Evolutionary conservation across 805 yeast species (phyloP), one percentile per base, ranked within the genome.

Genomic region (Ogataea corticis): DNA sequence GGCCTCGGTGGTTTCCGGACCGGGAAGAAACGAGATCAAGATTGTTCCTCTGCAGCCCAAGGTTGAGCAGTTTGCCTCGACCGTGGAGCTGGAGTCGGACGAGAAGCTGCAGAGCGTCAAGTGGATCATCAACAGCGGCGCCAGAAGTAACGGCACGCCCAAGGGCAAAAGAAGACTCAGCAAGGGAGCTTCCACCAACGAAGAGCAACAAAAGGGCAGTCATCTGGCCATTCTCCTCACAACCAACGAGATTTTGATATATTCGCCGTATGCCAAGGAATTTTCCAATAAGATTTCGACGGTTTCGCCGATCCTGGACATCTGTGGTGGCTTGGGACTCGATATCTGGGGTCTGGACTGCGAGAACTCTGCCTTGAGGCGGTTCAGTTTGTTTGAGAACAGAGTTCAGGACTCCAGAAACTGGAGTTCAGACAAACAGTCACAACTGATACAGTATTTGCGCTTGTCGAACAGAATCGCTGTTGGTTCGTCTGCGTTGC

Each of bases 1-100:
- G 7, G 67, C 66, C 2, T 45, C 78, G 38, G 66, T 67, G 39
- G 55, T 70, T 14, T 63, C 71, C 4, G 66, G 74, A 25, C 73
- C 75, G 38, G 67, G 67, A 14, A 76, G 77, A 31, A 72, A 67
- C 41, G 79, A 77, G 58, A 66, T 77, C 15, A 76, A 68, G 53
- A 66, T 77, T 12, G 44, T 71, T 51, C 54, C 71, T 55, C 32
- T 57, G 58, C 33, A 56, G 51, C 41, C 49, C 36, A 29, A 48
- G 14, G 43, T 54, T n/a, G 47, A 49, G 4, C 54, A 56, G n/a
- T 48, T 63, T 37, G 52, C 61, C 23, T 58, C 63, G 5, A 62
- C 62, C 25, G 65, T 71, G 44, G 79, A 73, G 53, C 63, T 77
- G 31, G 70, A 67, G 25, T 53, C 69, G 2, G 72, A 69, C 32